Evolutionary conservation across 805 yeast genomes (phyloP), one percentile per base, ranked within the genome.

Genomic region (Saccharomyces paradoxus): DNA sequence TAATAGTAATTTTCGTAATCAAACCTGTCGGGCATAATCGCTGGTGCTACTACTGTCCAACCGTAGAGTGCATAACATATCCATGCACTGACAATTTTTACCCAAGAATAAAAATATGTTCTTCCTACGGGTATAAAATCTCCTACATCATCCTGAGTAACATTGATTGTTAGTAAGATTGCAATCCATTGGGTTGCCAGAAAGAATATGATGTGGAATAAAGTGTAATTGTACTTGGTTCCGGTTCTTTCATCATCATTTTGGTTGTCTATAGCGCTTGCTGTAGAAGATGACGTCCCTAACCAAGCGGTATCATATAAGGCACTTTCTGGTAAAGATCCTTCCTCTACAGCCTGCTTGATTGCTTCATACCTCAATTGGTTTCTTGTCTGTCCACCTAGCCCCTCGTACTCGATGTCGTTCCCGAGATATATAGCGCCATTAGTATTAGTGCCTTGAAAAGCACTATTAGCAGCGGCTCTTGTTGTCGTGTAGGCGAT

Each of bases 151-250:
- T 86, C 94, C 56, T 82, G 84, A 51, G 87, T 83, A 32, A 94
- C 97, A 65, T 91, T 92, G 71, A 92, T 87, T 0, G 99, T 94
- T 54, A 94, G 77, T 56, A 94, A 76, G 0, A 97, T 89, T 0
- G 98, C 97, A 47, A 91, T 90, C 81, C 96, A 95, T 70, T 92
- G 98, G 1, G 99, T 92, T 0, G 99, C 99, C 57, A 94, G 75
- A 68, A 94, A 84, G 77, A 94, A 94, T 29, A 94, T 88, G 31
- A 92, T 67, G 69, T 94, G 99, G 77, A 94, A 94, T 49, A 92
- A 73, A 5, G 89, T 77, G 70, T 91, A 91, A 70, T 88, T 89
- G 74, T 91, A 91, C 66, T 84, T 85, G 0, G 92, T 89, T 49
- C 78, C 74, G 60, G 84, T 88, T 50, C 83, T 88, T 58, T 84